Evolutionary conservation across 148 eudicot genomes (phyloP).

Genomic region (Rhododendron vialii): DNA sequence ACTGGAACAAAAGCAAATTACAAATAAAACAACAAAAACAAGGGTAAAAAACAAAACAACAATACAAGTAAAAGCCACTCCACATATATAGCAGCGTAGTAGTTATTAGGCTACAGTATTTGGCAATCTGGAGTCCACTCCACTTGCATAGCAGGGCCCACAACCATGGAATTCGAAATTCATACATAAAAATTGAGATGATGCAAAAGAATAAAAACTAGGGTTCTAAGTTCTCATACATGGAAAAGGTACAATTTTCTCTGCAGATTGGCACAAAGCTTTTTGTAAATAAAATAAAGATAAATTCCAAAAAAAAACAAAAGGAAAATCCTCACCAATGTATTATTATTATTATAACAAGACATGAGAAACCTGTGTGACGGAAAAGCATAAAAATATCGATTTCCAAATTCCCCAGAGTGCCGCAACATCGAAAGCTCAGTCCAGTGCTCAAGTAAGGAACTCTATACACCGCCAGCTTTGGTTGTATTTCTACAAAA

Average conservation of each 20-base stretch:
- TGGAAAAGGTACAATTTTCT: conserved; percentile 11
- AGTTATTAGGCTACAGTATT: background rate
- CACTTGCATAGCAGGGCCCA: background rate
- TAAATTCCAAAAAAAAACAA: background rate
- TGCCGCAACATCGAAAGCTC: background rate
- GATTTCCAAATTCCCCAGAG: background rate
- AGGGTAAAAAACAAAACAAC: no score
- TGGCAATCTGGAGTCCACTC: background rate
- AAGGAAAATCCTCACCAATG: conserved; percentile 6
- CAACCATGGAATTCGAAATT: background rate
- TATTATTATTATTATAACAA: background rate
- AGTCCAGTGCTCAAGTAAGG: background rate
- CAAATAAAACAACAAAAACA: no score
- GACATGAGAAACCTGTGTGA: conserved; percentile 4
- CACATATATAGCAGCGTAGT: background rate
- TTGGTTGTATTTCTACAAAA: conserved; percentile 12
- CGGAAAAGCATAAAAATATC: background rate
- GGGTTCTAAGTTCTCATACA: background rate
- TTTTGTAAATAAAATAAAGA: background rate
- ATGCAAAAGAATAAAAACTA: background rate
- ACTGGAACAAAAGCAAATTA: no score
- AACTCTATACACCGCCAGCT: conserved; percentile 18
- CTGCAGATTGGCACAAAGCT: background rate
- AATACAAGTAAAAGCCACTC: no score
- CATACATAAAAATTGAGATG: background rate